These are phyloP conservation scores for Penicillium crystallinum DNA, from an alignment of 495 filamentous ascomycete genomes.

Conservation along the genomic window DNA sequence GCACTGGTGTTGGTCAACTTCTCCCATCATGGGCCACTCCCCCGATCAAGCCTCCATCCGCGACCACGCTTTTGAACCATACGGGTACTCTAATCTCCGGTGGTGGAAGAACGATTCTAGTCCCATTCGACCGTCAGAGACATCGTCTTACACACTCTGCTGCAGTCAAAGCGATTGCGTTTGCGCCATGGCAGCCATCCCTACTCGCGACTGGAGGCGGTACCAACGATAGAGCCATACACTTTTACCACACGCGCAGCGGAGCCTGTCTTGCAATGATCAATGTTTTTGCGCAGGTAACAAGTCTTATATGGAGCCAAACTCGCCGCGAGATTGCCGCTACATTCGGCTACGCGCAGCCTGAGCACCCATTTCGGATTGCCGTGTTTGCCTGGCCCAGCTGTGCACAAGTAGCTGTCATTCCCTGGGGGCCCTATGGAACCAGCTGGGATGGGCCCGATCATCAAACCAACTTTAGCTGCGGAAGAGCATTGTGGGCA, in stretches of 20 bases:
- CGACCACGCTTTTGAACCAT: conserved; percentile 23
- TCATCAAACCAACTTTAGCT: conserved; percentile 20
- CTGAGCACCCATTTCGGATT: conserved; percentile 85
- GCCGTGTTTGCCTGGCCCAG: conserved; percentile 95
- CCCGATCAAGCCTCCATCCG: conserved; percentile 11
- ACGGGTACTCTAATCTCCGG: conserved; percentile 28
- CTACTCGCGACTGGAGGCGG: conserved; percentile 90
- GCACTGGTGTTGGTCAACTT: conserved; percentile 21
- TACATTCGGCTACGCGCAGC: conserved; percentile 93
- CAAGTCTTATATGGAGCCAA: conserved; percentile 84
- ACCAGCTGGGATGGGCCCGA: conserved; percentile 62
- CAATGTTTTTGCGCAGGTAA: conserved; percentile 89
- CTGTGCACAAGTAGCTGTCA: conserved; percentile 79
- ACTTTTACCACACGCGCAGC: conserved; percentile 87
- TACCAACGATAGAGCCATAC: conserved; percentile 88
- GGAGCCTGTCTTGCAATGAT: conserved; percentile 86
- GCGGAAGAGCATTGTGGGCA: conserved; percentile 43
- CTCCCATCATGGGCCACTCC: conserved; percentile 28
- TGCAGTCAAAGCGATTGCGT: conserved; percentile 94
- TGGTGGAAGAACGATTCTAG: conserved; percentile 22
- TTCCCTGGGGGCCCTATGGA: conserved; percentile 83
- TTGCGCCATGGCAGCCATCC: conserved; percentile 89
- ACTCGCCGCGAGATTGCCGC: conserved; percentile 83
- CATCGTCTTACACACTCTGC: conserved; percentile 75
- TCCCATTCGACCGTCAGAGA: conserved; percentile 54